Percentiles rank a stretch among this genome's conserved stretches.
Conservation (phyloP, 2,329 filamentous ascomycete species). For the Samsoniella hepiali region DNA sequence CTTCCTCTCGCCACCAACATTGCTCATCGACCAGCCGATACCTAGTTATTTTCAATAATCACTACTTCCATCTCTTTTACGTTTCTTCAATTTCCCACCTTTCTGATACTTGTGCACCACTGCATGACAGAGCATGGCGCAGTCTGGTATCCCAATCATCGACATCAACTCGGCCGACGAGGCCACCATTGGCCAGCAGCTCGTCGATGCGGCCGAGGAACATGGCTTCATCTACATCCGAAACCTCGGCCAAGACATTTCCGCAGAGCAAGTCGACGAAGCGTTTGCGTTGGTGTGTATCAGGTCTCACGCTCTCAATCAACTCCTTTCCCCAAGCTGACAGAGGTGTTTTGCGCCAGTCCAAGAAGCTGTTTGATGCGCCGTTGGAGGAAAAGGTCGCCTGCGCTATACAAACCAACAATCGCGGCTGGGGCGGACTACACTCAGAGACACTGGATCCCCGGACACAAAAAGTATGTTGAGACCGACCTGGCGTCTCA, state of each 20-base stretch:
- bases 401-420: slow-evolving; percentile 75
- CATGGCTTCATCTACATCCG: slow-evolving; percentile 90
- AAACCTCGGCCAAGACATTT: slow-evolving; percentile 68
- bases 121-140: slow-evolving; percentile 1
- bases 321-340: not conserved
- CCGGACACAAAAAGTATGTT: slow-evolving; percentile 67
- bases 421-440: slow-evolving; percentile 86
- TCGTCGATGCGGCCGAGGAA: slow-evolving; percentile 76
- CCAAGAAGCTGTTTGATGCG: slow-evolving; percentile 67
- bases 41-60: too few species aligned
- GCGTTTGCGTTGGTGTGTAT: slow-evolving; percentile 69
- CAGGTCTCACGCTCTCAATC: not conserved
- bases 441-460: slow-evolving; percentile 86
- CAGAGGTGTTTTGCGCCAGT: slow-evolving; percentile 38
- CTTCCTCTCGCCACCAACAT: too few species aligned
- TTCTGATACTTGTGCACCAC: too few species aligned
- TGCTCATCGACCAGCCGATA: too few species aligned
- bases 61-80: too few species aligned
- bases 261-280: slow-evolving; percentile 60
- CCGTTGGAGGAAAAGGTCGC: slow-evolving; percentile 68
- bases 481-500: not conserved
- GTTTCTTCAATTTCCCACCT: too few species aligned
- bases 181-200: slow-evolving; percentile 57
- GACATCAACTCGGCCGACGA: slow-evolving; percentile 66
- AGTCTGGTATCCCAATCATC: slow-evolving; percentile 69